These are phyloP conservation scores for Euphrasia arctica DNA, from an alignment of 305 asterid genomes.

Conservation along the genomic window DNA sequence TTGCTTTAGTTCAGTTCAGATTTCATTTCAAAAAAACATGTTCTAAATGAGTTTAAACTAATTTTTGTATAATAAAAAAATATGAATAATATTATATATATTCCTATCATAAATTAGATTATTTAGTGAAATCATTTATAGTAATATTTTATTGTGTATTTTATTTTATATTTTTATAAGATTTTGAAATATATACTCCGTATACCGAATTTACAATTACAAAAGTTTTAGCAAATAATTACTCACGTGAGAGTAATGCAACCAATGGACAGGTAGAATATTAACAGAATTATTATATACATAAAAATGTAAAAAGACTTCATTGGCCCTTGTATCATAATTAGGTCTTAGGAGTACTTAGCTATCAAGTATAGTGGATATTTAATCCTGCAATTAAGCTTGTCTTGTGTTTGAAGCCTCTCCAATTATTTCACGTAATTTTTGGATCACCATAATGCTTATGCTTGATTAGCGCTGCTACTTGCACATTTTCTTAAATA, in stretches of 20 bases:
- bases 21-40: too few species aligned
- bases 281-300: not conserved
- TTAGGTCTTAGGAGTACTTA: not conserved
- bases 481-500: not conserved
- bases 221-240: slow-evolving; percentile 18
- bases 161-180: too few species aligned
- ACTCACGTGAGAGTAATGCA: slow-evolving; percentile 30
- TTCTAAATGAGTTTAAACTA: too few species aligned
- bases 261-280: slow-evolving; percentile 27
- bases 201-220: slow-evolving; percentile 12
- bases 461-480: not conserved
- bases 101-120: too few species aligned
- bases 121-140: too few species aligned
- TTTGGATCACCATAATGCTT: not conserved
- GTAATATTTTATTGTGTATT: too few species aligned
- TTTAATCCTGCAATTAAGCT: not conserved
- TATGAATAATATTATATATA: too few species aligned
- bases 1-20: too few species aligned
- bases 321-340: not conserved
- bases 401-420: slow-evolving; percentile 29
- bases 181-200: not conserved
- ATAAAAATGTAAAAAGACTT: not conserved
- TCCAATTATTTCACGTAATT: not conserved
- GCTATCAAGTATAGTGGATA: too few species aligned
- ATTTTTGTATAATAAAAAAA: too few species aligned